Evolutionary conservation across 2,329 filamentous ascomycete genomes (phyloP), one percentile per base, ranked within the genome.

Genomic region (Microdochium trichocladiopsis): DNA sequence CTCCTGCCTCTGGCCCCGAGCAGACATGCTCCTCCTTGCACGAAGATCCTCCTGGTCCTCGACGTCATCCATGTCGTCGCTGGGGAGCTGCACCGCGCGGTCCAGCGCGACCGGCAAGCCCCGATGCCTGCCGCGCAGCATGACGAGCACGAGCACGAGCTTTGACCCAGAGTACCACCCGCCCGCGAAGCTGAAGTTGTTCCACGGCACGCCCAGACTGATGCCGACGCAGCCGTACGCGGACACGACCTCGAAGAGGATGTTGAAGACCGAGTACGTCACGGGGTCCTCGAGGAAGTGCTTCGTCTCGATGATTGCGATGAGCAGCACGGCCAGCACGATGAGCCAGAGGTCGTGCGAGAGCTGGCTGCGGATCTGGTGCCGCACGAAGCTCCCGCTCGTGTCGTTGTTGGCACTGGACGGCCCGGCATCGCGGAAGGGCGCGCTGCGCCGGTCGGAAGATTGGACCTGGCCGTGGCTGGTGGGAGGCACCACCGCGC

Each of bases 261-360:
- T 45, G 57, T 83, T 83, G 63, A 83, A 84, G 2, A 81, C 78
- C 25, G 75, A 77, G 61, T 75, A 82, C 33, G 61, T 75, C n/a
- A 70, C 66, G 0, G 79, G 79, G 52, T 83, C 74, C 18, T 65
- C 61, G 1, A 74, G 64, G 53, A 81, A 82, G 52, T 80, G 74
- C 10, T 69, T 66, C 1, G 77, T 78, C 61, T 86, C 82, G 48
- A 82, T 79, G 52, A 78, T 77, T 25, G 75, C 72, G 53, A 86
- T 83, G 24, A 81, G 67, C n/a, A 85, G 70, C 4, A 83, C 74
- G 0, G 80, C 80, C 1, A 85, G 63, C 2, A 80, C 76, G 14
- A 86, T 74, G 73, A 78, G 84, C 83, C 82, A 86, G 11, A 86
- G 69, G 58, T 86, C 83, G 61, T 86, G 82, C 9, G 80, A 78